Evolutionary conservation across 208 protist genomes (phyloP), one percentile per base, ranked within the genome.

Genomic region (Trypanosoma mega): DNA sequence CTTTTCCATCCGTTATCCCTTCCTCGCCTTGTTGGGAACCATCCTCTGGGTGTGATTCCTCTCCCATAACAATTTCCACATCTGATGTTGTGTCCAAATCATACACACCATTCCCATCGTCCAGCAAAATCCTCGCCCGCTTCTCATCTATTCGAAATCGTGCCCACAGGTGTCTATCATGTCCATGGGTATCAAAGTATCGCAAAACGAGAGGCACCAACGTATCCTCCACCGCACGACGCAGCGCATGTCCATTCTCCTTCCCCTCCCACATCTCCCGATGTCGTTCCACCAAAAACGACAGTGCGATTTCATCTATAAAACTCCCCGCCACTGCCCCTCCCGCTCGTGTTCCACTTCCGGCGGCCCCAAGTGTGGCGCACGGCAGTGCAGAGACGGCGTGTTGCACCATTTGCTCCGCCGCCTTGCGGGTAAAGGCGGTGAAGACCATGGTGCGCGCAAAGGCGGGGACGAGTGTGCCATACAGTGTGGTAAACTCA

Each of bases 191-290:
- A 12, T 76, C 70, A 55, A 75, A 70, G 50, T 83, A 80, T 33
- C 59, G 49, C 16, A 87, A 45, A 4, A 92, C 41, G 49, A 85
- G 71, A 39, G 78, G 54, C 23, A 86, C 41, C 24, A 92, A 66
- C 50, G 76, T 79, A 47, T 87, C 80, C 62, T 89, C 72, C 30
- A 88, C 62, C 6, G 74, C 48, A 6, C 79, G 72, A 18, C 74
- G 72, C 48, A 92, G 53, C 1, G 84, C 79, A 49, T 87, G 85
- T 0, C 81, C 85, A 63, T 92, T 88, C 48, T 89, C 85, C 9
- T 62, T 74, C 0, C 76, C 78, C 45, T 74, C 58, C 85, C 85
- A 92, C 26, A 47, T 47, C n/a, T 59, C 47, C 5, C 58, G 48
- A 31, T 86, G 53, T 31, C 70, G 64, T 39, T 83, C 67, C 20